Percentiles rank a stretch among this genome's conserved stretches.
Conservation (phyloP, 768 basidiomycete species). For the Porphyrellus cyaneotinctus region DNA sequence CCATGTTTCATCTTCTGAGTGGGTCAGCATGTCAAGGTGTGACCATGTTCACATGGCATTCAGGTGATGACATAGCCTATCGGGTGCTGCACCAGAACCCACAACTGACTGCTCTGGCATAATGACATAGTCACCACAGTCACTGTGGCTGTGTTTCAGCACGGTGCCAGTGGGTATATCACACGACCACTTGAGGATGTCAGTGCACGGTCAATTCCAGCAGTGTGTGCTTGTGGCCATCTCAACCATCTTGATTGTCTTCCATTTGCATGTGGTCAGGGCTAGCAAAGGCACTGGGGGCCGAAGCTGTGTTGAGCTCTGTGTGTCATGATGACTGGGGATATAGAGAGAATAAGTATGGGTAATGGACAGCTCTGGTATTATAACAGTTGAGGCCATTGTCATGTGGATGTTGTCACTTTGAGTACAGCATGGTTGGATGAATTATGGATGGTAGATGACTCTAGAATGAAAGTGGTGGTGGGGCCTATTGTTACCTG, state of each 20-base stretch:
- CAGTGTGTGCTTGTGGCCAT: neutral
- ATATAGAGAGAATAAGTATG: neutral
- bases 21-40: neutral
- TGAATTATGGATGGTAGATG: too few species aligned
- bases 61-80: neutral
- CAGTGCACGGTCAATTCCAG: neutral
- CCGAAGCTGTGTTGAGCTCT: neutral
- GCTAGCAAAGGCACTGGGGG: neutral
- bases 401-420: too few species aligned
- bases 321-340: neutral
- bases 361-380: too few species aligned
- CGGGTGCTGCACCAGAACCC: neutral
- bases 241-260: neutral
- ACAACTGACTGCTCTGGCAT: neutral
- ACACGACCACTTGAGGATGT: neutral
- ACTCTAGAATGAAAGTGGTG: too few species aligned
- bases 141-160: neutral
- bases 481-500: too few species aligned
- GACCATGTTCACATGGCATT: neutral
- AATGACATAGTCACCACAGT: neutral
- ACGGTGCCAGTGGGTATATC: neutral
- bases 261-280: neutral
- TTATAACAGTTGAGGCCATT: too few species aligned
- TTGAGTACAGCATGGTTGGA: too few species aligned
- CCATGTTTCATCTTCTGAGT: neutral